phyloP scores from a whole-genome alignment of 805 yeast genomes.

The Candida glaebosa region DNA sequence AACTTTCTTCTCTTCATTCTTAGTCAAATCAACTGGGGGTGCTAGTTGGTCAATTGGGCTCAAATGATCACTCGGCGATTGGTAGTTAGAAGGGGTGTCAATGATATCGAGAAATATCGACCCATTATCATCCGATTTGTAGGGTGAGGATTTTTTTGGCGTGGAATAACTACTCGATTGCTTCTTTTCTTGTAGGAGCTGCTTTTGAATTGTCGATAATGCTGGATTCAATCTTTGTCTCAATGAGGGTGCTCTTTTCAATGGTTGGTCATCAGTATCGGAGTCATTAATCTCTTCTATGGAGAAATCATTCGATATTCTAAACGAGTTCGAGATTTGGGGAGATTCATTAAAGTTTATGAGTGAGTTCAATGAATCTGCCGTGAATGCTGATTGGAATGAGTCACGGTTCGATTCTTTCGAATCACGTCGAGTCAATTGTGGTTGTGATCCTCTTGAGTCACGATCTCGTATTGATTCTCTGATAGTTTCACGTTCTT shows the following conservation, averaged over 20 bases:
- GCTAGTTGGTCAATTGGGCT: conserved; percentile 9
- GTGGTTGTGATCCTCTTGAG: neutral
- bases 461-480: neutral
- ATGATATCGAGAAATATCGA: conserved; percentile 20
- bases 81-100: conserved; percentile 13
- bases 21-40: conserved; percentile 15
- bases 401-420: neutral
- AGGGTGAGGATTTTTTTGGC: neutral
- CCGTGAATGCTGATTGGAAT: conserved; percentile 1
- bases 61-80: conserved; percentile 12
- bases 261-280: conserved; percentile 15
- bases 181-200: neutral
- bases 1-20: neutral
- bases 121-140: conserved; percentile 8
- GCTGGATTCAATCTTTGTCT: conserved; percentile 1
- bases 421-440: neutral
- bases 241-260: conserved; percentile 3
- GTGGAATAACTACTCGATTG: neutral
- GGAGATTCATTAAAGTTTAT: neutral
- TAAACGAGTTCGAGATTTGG: neutral
- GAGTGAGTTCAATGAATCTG: neutral
- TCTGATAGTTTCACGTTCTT: neutral
- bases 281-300: conserved; percentile 41
- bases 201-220: conserved; percentile 3
- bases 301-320: conserved; percentile 21